A percentile compares a stretch with the other conserved stretches of the same genome.
These are phyloP conservation scores for Amphibolis antarctica DNA, from an alignment of 106 monocot species.

Conservation along the genomic window DNA sequence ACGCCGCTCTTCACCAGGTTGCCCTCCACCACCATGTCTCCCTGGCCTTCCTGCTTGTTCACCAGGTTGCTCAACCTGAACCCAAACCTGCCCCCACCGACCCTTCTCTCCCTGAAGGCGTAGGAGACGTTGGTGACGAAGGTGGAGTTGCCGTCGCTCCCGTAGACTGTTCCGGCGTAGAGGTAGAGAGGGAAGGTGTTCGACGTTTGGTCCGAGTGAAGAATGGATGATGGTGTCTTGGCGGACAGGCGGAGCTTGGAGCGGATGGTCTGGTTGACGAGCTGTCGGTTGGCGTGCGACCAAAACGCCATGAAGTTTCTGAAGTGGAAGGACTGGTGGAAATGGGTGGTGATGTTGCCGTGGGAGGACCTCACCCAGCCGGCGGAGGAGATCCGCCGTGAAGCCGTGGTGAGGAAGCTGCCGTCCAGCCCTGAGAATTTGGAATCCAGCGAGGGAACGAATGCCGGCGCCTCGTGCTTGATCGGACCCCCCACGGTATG, in stretches of 20 bases:
- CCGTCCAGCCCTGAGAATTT: slow-evolving; percentile 63
- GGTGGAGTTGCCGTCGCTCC: slow-evolving; percentile 29
- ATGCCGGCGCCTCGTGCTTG: slow-evolving; percentile 29
- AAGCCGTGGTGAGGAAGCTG: slow-evolving; percentile 35
- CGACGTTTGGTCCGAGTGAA: slow-evolving; percentile 46
- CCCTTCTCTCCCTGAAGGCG: slow-evolving; percentile 51
- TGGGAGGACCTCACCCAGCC: slow-evolving; percentile 86
- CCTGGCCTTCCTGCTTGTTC: slow-evolving; percentile 51
- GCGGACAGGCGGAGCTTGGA: slow-evolving; percentile 32
- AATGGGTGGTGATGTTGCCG: slow-evolving; percentile 74
- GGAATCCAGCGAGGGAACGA: slow-evolving; percentile 18
- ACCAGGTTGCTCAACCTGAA: slow-evolving; percentile 28
- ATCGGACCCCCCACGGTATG: slow-evolving; percentile 41
- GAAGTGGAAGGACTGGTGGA: slow-evolving; percentile 46
- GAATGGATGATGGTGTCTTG: slow-evolving; percentile 23
- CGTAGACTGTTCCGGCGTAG: slow-evolving; percentile 25
- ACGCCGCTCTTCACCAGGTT: slow-evolving; percentile 47
- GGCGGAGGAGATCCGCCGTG: slow-evolving; percentile 35
- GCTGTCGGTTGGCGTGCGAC: slow-evolving; percentile 39
- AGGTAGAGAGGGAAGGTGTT: slow-evolving; percentile 59
- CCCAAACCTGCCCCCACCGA: slow-evolving; percentile 36
- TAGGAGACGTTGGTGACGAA: slow-evolving; percentile 31
- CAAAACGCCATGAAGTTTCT: slow-evolving; percentile 41
- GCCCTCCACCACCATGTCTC: slow-evolving; percentile 53
- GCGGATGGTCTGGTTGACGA: slow-evolving; percentile 68